phyloP scores from a whole-genome alignment of 139 green algal species.

The Diplosphaera chodatii region DNA sequence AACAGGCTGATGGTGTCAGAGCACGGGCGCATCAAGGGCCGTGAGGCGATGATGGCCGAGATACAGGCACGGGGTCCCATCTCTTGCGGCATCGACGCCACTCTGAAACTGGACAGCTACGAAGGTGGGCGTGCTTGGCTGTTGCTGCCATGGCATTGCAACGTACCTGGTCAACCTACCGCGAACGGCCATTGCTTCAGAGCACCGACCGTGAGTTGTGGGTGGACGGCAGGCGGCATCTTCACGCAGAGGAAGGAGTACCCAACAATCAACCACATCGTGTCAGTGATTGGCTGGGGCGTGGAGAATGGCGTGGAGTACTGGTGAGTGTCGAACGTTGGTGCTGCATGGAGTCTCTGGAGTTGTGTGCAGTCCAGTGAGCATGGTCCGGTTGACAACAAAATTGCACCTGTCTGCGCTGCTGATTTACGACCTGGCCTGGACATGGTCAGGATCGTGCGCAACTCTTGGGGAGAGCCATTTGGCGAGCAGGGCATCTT shows the following conservation, averaged over 20 bases:
- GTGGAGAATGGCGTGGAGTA: conserved; percentile 59
- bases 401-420: no score
- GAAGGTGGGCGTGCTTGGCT: conserved; percentile 6
- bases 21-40: conserved; percentile 61
- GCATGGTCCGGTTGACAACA: no score
- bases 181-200: no score
- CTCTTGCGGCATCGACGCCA: conserved; percentile 74
- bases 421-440: no score
- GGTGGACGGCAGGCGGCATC: conserved; percentile 45
- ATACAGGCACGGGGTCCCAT: conserved; percentile 79
- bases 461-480: conserved; percentile 71
- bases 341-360: no score
- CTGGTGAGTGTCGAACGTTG: no score
- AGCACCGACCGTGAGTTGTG: no score
- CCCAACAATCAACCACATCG: conserved; percentile 71
- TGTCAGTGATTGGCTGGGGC: conserved; percentile 82
- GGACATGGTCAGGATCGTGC: conserved; percentile 66
- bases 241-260: conserved; percentile 30
- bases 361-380: no score
- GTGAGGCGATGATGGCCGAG: conserved; percentile 76
- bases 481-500: conserved; percentile 74
- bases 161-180: no score
- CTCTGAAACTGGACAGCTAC: conserved; percentile 60
- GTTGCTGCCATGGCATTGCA: not conserved
- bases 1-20: conserved; percentile 50